A percentile compares a stretch with the other conserved stretches of the same genome.
These are phyloP conservation scores for Fusarium sp. DNA, from an alignment of 2,329 filamentous ascomycete species.

Conservation along the genomic window DNA sequence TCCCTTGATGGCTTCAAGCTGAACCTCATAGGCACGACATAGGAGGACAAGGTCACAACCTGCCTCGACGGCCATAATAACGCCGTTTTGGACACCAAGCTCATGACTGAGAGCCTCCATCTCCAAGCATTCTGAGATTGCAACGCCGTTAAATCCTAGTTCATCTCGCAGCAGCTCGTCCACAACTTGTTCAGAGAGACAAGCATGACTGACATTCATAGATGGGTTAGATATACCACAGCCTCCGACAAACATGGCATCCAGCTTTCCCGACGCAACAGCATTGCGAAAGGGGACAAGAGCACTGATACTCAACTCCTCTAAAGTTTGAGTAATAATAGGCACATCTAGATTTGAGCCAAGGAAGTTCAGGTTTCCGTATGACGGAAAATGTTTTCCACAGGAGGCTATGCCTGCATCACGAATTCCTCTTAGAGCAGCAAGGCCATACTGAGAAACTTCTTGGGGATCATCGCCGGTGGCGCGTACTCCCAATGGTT, in stretches of 20 bases:
- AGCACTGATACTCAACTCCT: constrained; percentile 91
- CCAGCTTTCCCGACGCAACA: constrained; percentile 81
- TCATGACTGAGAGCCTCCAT: constrained; percentile 97
- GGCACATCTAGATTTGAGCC: constrained; percentile 92
- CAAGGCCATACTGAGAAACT: constrained; percentile 90
- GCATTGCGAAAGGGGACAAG: constrained; percentile 92
- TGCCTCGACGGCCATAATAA: constrained; percentile 96
- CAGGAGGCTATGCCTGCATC: constrained; percentile 90
- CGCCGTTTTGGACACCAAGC: constrained; percentile 95
- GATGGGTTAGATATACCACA: constrained; percentile 92
- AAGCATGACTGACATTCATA: constrained; percentile 96
- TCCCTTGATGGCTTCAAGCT: constrained; percentile 91
- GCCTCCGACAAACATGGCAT: constrained; percentile 95
- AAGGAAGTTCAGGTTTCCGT: constrained; percentile 93
- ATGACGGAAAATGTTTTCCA: constrained; percentile 96
- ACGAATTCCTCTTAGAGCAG: constrained; percentile 91
- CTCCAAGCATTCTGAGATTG: constrained; percentile 93
- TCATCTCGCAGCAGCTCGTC: constrained; percentile 90
- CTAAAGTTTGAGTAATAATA: constrained; percentile 93
- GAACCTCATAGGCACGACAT: constrained; percentile 87
- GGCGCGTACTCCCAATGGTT: constrained; percentile 89
- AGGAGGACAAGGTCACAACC: constrained; percentile 92
- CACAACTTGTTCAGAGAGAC: constrained; percentile 91
- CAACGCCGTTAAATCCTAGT: constrained; percentile 89
- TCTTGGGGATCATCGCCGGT: constrained; percentile 94